Percentiles rank a stretch among this genome's conserved stretches.
phyloP scores from a whole-genome alignment of 768 basidiomycete species.

The Mycena alexandri region DNA sequence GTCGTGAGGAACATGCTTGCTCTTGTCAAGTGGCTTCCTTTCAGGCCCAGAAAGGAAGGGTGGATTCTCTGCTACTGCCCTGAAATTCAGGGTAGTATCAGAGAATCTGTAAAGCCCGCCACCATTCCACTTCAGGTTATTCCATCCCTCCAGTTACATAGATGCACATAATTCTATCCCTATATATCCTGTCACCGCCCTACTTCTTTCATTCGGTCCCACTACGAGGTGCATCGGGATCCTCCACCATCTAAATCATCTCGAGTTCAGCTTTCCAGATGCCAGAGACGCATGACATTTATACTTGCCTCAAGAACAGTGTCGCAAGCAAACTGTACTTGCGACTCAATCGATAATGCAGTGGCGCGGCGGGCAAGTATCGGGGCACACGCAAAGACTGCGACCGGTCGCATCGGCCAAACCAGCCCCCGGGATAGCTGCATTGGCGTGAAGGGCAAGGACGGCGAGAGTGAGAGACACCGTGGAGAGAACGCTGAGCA shows the following conservation, averaged over 20 bases:
- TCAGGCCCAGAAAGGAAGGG: too few species aligned
- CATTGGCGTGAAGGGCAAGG: constrained; percentile 4
- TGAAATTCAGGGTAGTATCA: too few species aligned
- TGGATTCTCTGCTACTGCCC: too few species aligned
- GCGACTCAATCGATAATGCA: neutral
- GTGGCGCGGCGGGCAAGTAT: neutral
- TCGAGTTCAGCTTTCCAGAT: neutral
- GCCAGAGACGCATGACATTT: neutral
- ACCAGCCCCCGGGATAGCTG: constrained; percentile 1
- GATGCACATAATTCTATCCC: neutral
- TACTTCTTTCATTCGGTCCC: neutral
- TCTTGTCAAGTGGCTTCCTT: too few species aligned
- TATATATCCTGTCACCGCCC: neutral
- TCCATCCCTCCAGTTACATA: neutral
- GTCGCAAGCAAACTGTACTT: neutral
- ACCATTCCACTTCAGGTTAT: neutral
- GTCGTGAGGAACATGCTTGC: too few species aligned
- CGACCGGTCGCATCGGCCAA: neutral
- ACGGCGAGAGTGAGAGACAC: constrained; percentile 7
- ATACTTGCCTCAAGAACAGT: neutral
- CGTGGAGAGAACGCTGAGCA: neutral
- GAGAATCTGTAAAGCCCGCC: too few species aligned
- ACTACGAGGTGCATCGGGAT: neutral
- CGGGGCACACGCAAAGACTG: neutral
- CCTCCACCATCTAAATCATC: neutral